Percentiles rank a stretch among this genome's conserved stretches.
These are phyloP conservation scores for Luffa aegyptiaca DNA, from an alignment of 306 rosid species.

Conservation along the genomic window DNA sequence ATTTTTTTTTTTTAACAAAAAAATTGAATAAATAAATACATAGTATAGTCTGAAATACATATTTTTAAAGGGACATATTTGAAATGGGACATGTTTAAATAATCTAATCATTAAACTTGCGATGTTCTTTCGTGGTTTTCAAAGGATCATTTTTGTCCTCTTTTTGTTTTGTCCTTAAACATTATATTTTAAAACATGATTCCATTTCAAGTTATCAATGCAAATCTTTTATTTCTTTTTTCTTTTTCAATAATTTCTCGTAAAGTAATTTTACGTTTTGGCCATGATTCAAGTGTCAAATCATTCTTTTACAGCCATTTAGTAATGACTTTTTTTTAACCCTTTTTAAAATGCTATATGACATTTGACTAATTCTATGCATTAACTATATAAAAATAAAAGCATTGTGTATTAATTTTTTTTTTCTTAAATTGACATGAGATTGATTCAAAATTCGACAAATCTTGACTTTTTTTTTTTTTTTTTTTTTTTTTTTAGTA, in stretches of 20 bases:
- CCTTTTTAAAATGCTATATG: neutral
- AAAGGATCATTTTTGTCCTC: neutral
- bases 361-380: neutral
- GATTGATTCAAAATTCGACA: too few relatives aligned
- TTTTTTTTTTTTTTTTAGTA: too few relatives aligned
- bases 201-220: neutral
- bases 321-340: neutral
- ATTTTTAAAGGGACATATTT: neutral
- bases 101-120: neutral
- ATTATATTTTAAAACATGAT: neutral
- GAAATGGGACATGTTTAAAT: neutral
- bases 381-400: neutral
- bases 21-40: too few relatives aligned
- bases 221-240: neutral
- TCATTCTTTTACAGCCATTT: neutral
- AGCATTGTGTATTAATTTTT: too few relatives aligned
- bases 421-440: too few relatives aligned
- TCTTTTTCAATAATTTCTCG: neutral
- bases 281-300: neutral
- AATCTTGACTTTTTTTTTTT: too few relatives aligned
- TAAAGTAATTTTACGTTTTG: neutral
- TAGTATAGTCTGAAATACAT: neutral
- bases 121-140: conserved; percentile 3
- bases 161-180: neutral
- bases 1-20: neutral